phyloP scores from a whole-genome alignment of 371 early-diverging fungal genomes.

The Mortierella sp. region DNA sequence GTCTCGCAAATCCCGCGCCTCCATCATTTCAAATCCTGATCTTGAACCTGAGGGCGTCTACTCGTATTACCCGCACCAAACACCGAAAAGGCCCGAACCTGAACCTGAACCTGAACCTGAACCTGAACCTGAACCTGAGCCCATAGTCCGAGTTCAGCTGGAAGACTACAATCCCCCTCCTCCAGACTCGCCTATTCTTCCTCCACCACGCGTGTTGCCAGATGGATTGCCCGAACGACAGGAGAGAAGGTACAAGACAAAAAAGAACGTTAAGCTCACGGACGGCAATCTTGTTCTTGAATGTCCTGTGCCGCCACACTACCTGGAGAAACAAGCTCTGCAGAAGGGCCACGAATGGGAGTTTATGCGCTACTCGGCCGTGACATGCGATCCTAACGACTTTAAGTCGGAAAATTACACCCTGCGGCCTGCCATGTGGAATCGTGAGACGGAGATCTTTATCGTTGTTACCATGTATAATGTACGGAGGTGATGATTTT shows the following conservation, averaged over 20 bases:
- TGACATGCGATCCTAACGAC: conserved; percentile 69
- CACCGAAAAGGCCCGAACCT: conserved; percentile 12
- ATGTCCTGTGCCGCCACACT: conserved; percentile 62
- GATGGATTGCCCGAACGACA: conserved; percentile 58
- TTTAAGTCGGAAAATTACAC: conserved; percentile 56
- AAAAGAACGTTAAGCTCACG: conserved; percentile 49
- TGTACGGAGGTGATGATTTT: conserved; percentile 15
- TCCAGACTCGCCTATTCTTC: conserved; percentile 28
- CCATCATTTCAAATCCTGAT: conserved; percentile 43
- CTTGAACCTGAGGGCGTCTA: conserved; percentile 41
- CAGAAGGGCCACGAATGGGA: conserved; percentile 68
- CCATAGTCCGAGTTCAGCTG: conserved; percentile 22
- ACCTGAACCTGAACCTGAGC: conserved; percentile 20
- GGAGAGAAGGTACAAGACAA: conserved; percentile 53
- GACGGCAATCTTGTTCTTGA: conserved; percentile 65
- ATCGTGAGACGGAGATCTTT: conserved; percentile 68
- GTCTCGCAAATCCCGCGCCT: conserved; percentile 32
- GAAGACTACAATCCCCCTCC: conserved; percentile 30
- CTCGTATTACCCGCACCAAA: conserved; percentile 43
- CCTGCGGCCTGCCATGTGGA: conserved; percentile 58
- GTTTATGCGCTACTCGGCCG: conserved; percentile 80
- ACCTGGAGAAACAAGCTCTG: conserved; percentile 50
- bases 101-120: conserved; percentile 22
- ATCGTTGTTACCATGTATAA: conserved; percentile 80
- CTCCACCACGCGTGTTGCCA: conserved; percentile 54